Evolutionary conservation across 371 early-diverging fungal genomes (phyloP).

Genomic region (Mortierella sp.): DNA sequence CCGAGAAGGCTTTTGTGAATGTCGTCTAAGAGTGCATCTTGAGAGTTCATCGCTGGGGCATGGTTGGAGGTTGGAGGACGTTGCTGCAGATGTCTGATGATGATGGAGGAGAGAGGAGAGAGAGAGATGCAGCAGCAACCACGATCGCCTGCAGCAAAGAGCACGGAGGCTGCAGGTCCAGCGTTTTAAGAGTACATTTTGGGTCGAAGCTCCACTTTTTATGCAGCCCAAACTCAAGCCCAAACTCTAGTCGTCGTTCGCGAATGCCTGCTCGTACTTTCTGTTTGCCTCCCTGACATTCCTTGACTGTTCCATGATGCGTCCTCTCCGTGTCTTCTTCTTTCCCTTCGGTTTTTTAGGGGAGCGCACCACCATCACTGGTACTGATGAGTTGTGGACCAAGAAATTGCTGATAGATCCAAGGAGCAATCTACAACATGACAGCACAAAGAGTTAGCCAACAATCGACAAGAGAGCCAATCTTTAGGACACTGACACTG

Average conservation of each 20-base stretch:
- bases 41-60: slow-evolving; percentile 39
- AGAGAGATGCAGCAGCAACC: neutral
- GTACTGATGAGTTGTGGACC: slow-evolving; percentile 69
- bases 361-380: slow-evolving; percentile 68
- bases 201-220: too few species aligned
- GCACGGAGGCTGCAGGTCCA: too few species aligned
- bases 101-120: neutral
- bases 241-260: slow-evolving; percentile 7
- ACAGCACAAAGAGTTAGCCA: neutral
- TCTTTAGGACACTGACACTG: too few species aligned
- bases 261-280: slow-evolving; percentile 42
- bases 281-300: slow-evolving; percentile 43
- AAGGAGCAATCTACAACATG: slow-evolving; percentile 54
- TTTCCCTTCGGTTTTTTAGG: slow-evolving; percentile 61
- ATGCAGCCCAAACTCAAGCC: too few species aligned
- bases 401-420: slow-evolving; percentile 69
- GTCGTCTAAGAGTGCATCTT: slow-evolving; percentile 30
- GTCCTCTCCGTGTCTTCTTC: slow-evolving; percentile 33
- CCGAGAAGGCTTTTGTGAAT: slow-evolving; percentile 29
- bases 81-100: too few species aligned
- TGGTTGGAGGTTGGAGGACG: slow-evolving; percentile 18
- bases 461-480: neutral
- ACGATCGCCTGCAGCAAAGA: too few species aligned
- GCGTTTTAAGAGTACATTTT: too few species aligned
- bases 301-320: slow-evolving; percentile 29